A percentile compares a stretch with the other conserved stretches of the same genome.
Evolutionary conservation across 2,329 filamentous ascomycete species (phyloP).

Genomic region (Lachnellula occidentalis): DNA sequence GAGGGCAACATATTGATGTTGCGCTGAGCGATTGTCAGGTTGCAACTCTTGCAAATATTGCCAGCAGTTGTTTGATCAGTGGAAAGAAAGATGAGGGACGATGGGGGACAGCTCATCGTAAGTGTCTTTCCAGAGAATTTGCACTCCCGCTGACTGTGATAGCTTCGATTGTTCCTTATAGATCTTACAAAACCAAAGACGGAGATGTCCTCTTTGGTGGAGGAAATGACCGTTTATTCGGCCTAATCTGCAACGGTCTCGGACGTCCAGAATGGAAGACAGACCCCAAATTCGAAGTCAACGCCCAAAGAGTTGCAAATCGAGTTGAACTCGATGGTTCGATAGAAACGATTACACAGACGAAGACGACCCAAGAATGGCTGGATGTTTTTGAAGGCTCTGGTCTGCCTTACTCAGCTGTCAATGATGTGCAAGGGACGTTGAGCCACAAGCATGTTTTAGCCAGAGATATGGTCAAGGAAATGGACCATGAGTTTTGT

Average conservation of each 20-base stretch:
- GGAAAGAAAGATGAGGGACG: slow-evolving; percentile 81
- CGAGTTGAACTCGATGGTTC: slow-evolving; percentile 69
- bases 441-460: slow-evolving; percentile 78
- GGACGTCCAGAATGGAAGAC: slow-evolving; percentile 54
- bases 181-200: slow-evolving; percentile 70
- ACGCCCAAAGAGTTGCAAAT: slow-evolving; percentile 60
- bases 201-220: slow-evolving; percentile 67
- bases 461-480: slow-evolving; percentile 84
- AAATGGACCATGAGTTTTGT: slow-evolving; percentile 77
- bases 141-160: slow-evolving; percentile 8
- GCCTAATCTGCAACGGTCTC: slow-evolving; percentile 56
- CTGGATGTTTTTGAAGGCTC: slow-evolving; percentile 79
- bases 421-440: slow-evolving; percentile 86
- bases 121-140: slow-evolving; percentile 21
- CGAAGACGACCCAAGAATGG: slow-evolving; percentile 84
- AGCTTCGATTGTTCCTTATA: slow-evolving; percentile 97
- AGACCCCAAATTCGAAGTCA: slow-evolving; percentile 54
- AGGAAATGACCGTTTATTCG: slow-evolving; percentile 67
- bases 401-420: slow-evolving; percentile 89
- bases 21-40: slow-evolving; percentile 91
- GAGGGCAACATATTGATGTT: slow-evolving; percentile 88
- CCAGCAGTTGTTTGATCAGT: slow-evolving; percentile 83
- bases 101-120: slow-evolving; percentile 95
- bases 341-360: slow-evolving; percentile 70
- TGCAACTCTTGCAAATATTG: slow-evolving; percentile 90